These are phyloP conservation scores for Vinca major DNA, from an alignment of 305 asterid genomes.

Conservation along the genomic window DNA sequence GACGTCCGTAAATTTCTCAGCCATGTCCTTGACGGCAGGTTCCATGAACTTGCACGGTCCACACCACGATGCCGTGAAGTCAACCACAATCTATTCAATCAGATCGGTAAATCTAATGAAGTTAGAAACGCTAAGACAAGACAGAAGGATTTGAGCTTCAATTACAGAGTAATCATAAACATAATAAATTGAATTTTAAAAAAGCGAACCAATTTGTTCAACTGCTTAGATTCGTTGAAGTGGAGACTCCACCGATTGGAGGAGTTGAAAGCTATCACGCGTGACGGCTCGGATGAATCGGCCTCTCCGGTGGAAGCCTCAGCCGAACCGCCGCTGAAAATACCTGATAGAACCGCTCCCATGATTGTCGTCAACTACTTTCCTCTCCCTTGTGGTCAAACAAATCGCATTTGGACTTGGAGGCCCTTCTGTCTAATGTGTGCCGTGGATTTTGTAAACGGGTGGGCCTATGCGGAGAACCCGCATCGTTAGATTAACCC, in stretches of 20 bases:
- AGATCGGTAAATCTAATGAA: constrained; percentile 6
- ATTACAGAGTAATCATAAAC: constrained; percentile 3
- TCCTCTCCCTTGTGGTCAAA: constrained; percentile 2
- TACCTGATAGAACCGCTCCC: constrained; percentile 35
- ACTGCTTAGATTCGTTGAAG: constrained; percentile 50
- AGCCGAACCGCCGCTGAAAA: constrained; percentile 32
- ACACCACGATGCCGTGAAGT: constrained; percentile 90
- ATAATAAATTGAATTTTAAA: not conserved
- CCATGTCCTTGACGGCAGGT: constrained; percentile 50
- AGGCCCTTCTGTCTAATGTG: too few relatives aligned
- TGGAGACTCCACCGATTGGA: constrained; percentile 63
- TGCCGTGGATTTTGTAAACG: too few relatives aligned
- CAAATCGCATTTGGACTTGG: not conserved
- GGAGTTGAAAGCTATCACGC: constrained; percentile 62
- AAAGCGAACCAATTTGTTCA: constrained; percentile 57
- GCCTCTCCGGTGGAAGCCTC: constrained; percentile 28
- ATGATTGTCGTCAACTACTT: constrained; percentile 4
- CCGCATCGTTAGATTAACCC: too few relatives aligned
- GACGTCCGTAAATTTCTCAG: constrained; percentile 50
- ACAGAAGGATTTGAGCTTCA: not conserved
- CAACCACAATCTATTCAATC: constrained; percentile 56
- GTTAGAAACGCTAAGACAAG: not conserved
- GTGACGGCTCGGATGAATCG: constrained; percentile 41
- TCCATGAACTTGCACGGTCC: constrained; percentile 87
- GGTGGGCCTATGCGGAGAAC: too few relatives aligned